phyloP scores from a whole-genome alignment of 306 rosid genomes.

The Inga leiocalycina region DNA sequence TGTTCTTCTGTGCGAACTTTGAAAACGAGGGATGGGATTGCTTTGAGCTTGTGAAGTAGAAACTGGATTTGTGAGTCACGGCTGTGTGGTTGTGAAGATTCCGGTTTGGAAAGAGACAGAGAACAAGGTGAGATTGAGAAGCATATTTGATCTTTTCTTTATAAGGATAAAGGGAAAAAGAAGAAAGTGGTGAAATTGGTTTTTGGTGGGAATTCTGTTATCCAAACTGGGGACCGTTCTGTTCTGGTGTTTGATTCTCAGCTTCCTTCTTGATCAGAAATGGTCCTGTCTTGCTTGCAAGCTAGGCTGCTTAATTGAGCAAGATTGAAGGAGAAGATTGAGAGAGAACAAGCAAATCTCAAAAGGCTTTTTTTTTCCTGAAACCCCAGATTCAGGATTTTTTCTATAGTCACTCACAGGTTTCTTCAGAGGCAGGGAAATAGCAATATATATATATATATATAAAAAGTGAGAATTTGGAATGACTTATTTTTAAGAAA shows the following conservation, averaged over 20 bases:
- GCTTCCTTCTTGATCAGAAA: slow-evolving; percentile 46
- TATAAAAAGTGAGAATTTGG: slow-evolving; percentile 24
- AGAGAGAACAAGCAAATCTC: not conserved
- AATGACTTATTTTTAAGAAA: too few relatives aligned
- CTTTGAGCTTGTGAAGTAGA: not conserved
- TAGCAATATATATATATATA: not conserved
- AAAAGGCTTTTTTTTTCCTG: not conserved
- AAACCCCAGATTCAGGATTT: not conserved
- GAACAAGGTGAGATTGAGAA: slow-evolving; percentile 23
- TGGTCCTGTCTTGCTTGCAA: slow-evolving; percentile 39
- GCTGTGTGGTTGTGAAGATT: slow-evolving; percentile 45
- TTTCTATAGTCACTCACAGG: not conserved
- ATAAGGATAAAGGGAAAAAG: slow-evolving; percentile 38
- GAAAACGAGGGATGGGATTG: not conserved
- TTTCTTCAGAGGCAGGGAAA: not conserved
- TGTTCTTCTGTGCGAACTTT: not conserved
- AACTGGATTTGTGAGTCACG: slow-evolving; percentile 21
- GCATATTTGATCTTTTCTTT: slow-evolving; percentile 29
- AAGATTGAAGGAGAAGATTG: slow-evolving; percentile 24
- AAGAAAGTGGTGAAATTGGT: slow-evolving; percentile 34
- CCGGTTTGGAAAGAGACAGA: slow-evolving; percentile 48
- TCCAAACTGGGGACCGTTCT: slow-evolving; percentile 53
- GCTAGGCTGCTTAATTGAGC: not conserved
- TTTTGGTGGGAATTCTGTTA: slow-evolving; percentile 35
- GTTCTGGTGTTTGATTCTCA: slow-evolving; percentile 44